phyloP scores from a whole-genome alignment of 2,329 filamentous ascomycete species.

The Elsinoe ampelina region DNA sequence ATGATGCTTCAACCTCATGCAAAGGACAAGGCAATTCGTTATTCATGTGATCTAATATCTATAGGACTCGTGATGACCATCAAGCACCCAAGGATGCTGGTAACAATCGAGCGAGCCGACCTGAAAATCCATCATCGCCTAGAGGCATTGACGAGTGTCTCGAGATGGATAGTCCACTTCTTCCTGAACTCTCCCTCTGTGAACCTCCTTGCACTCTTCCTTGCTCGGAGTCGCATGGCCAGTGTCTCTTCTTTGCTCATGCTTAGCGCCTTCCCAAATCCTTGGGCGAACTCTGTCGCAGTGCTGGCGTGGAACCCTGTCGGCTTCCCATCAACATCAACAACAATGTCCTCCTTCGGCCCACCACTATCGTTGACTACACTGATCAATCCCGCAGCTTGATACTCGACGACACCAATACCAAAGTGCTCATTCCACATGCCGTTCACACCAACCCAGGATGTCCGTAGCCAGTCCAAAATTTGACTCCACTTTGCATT shows the following conservation, averaged over 20 bases:
- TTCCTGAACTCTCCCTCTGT: slow-evolving; percentile 76
- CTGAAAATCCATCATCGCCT: background rate
- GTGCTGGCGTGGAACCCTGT: slow-evolving; percentile 86
- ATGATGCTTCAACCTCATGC: no score
- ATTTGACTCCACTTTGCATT: slow-evolving; percentile 87
- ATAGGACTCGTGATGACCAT: no score
- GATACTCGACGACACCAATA: slow-evolving; percentile 96
- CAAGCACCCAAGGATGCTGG: no score
- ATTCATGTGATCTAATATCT: no score
- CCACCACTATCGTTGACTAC: slow-evolving; percentile 92
- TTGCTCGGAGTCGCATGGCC: slow-evolving; percentile 64
- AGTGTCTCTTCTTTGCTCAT: slow-evolving; percentile 56
- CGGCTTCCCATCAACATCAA: slow-evolving; percentile 64
- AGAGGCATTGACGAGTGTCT: slow-evolving; percentile 51
- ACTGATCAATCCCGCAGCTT: slow-evolving; percentile 83
- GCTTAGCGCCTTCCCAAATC: slow-evolving; percentile 66
- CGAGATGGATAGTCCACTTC: slow-evolving; percentile 69
- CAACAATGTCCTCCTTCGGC: slow-evolving; percentile 87
- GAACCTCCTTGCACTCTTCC: slow-evolving; percentile 72
- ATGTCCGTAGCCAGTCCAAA: slow-evolving; percentile 63
- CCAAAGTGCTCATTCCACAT: slow-evolving; percentile 99
- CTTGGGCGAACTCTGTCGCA: slow-evolving; percentile 66
- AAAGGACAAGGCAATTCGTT: no score
- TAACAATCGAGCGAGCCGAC: no score
- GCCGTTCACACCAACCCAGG: slow-evolving; percentile 83